Conservation (phyloP, 2,329 filamentous ascomycete genomes). For the Penicillium sp. region DNA sequence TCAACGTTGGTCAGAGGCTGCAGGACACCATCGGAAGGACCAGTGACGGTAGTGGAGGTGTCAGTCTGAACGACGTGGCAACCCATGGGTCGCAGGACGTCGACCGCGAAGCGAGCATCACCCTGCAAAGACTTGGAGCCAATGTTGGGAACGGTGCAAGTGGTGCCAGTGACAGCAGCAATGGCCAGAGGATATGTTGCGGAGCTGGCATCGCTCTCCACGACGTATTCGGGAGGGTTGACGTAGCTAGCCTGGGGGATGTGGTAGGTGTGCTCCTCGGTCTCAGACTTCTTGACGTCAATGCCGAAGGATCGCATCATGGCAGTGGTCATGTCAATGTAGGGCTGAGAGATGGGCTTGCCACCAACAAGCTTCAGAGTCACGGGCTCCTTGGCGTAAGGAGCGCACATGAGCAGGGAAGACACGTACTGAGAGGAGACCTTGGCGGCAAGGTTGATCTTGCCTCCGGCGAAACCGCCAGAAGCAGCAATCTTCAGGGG, state of each 20-base stretch:
- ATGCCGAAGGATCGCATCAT: conserved; percentile 97
- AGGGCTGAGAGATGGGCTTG: conserved; percentile 93
- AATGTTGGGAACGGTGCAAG: conserved; percentile 94
- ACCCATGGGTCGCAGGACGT: conserved; percentile 90
- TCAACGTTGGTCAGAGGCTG: conserved; percentile 80
- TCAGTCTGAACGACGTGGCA: conserved; percentile 84
- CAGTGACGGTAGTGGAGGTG: conserved; percentile 87
- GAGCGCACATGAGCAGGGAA: conserved; percentile 92
- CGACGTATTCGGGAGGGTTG: conserved; percentile 82
- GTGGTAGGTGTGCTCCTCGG: conserved; percentile 87
- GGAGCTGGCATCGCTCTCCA: conserved; percentile 97
- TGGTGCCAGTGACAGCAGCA: conserved; percentile 92
- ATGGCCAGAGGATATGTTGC: conserved; percentile 94
- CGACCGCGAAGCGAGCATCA: conserved; percentile 89
- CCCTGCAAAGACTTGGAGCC: conserved; percentile 89
- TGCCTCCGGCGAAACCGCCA: conserved; percentile 79
- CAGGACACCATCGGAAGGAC: conserved; percentile 73
- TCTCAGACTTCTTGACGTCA: conserved; percentile 71
- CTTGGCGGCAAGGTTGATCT: conserved; percentile 89
- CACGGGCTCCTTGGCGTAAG: conserved; percentile 92
- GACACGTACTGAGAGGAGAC: conserved; percentile 99
- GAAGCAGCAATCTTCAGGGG: conserved; percentile 81
- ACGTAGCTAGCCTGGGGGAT: conserved; percentile 82
- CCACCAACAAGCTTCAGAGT: conserved; percentile 90
- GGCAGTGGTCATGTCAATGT: conserved; percentile 97